Evolutionary conservation across 2,329 filamentous ascomycete species (phyloP), one percentile per base, ranked within the genome.

Genomic region (Calonectria crousiana): DNA sequence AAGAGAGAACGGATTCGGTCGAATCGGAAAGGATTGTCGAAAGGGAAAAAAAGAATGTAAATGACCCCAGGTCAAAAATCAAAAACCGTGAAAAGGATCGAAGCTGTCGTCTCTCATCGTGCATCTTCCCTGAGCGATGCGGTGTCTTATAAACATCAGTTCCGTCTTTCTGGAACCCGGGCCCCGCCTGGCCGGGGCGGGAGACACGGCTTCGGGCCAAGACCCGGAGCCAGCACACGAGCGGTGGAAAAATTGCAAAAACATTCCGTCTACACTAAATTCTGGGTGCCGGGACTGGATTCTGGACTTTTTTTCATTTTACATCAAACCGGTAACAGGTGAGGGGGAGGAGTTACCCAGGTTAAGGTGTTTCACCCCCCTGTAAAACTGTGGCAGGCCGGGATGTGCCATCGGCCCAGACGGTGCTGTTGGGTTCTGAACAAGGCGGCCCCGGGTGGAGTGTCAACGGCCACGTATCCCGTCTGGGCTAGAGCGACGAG

Each of bases 301-400:
- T 52, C 20, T 70, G 70, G 67, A 67, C 30, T 47, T 9, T 67
- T 69, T 72, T 49, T 77, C 72, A 77, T 76, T 76, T 75, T 75
- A 77, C 75, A 78, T 76, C 72, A 78, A 72, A 77, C 76, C 71
- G 71, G 34, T 28, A 72, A 75, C 69, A 69, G 74, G 71, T 68
- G 77, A 78, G 75, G 71, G 62, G 67, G 71, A 67, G 65, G 74
- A 74, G 67, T 67, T 26, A 67, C 67, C 72, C 70, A 67, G 73
- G 78, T 67, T 71, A 66, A 72, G 72, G 41, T 69, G 78, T 80
- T 80, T 79, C 78, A 79, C 73, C 52, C 74, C 77, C 69, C 20
- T 66, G 74, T 71, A 68, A 53, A 49, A n/a, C 56, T 71, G 65
- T 75, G 66, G 60, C 60, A 64, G 69, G 56, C 36, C 67, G 72